Percentiles rank a stretch among this genome's conserved stretches.
These are phyloP conservation scores for Ammopiptanthus mongolicus DNA, from an alignment of 306 rosid species.

Conservation along the genomic window DNA sequence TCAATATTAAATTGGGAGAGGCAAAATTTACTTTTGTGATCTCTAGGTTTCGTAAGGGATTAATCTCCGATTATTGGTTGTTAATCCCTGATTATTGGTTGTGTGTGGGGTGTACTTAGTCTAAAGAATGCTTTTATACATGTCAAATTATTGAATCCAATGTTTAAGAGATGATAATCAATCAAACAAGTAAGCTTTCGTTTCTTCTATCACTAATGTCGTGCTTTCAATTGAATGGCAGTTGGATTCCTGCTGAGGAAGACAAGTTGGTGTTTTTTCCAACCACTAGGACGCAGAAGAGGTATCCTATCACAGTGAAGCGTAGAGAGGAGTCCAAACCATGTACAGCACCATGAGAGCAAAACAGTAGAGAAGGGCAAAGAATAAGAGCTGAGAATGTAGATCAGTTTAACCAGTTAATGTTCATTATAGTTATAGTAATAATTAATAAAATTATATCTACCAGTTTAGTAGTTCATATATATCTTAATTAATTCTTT, in stretches of 20 bases:
- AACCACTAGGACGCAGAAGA: slow-evolving; percentile 89
- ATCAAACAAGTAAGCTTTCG: neutral
- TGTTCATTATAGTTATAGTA: slow-evolving; percentile 5
- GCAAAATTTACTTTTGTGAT: too few species aligned
- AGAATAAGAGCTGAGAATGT: neutral
- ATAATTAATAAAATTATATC: slow-evolving; percentile 6
- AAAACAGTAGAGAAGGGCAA: neutral
- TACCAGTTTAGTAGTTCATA: neutral
- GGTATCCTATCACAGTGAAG: slow-evolving; percentile 68
- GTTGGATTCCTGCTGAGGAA: slow-evolving; percentile 94
- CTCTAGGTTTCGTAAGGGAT: too few species aligned
- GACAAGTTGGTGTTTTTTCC: slow-evolving; percentile 96
- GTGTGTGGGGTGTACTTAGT: too few species aligned
- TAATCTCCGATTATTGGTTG: too few species aligned
- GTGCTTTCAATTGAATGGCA: slow-evolving; percentile 30
- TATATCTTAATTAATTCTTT: neutral
- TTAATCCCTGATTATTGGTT: too few species aligned
- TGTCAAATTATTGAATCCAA: neutral
- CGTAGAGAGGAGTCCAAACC: slow-evolving; percentile 31
- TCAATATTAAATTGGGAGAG: too few species aligned
- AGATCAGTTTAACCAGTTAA: slow-evolving; percentile 15
- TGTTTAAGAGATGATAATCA: neutral
- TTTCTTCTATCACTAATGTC: neutral
- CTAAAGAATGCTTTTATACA: too few species aligned
- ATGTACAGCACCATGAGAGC: slow-evolving; percentile 13